A percentile compares a stretch with the other conserved stretches of the same genome.
Evolutionary conservation across 1,284 basidiomycete species (phyloP).

Genomic region (Wallemia ichthyophaga): DNA sequence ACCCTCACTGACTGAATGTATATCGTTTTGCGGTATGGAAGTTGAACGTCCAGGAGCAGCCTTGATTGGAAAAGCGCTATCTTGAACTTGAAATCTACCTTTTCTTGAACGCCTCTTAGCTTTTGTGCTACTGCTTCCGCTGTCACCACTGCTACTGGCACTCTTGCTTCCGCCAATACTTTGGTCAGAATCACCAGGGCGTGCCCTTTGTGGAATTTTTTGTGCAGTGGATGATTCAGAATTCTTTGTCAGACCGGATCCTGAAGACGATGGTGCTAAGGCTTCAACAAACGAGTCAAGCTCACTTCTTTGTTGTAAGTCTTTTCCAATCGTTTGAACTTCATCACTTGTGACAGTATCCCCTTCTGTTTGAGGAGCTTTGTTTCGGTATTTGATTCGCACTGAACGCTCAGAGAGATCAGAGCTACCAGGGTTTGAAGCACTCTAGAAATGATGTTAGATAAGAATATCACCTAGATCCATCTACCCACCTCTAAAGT

Average conservation of each 20-base stretch:
- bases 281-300: neutral
- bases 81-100: neutral
- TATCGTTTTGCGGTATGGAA: conserved; percentile 1
- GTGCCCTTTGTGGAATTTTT: too few relatives aligned
- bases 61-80: neutral
- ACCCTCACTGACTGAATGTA: neutral
- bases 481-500: conserved; percentile 6
- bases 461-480: conserved; percentile 3
- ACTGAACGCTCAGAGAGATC: conserved; percentile 4
- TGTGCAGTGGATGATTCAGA: neutral
- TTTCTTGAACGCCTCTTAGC: neutral
- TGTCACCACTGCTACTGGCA: neutral
- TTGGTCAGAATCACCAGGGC: too few relatives aligned
- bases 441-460: conserved; percentile 5
- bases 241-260: too few relatives aligned
- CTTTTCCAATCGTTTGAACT: neutral
- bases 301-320: neutral
- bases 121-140: neutral
- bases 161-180: too few relatives aligned
- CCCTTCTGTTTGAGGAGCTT: conserved; percentile 4
- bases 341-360: too few relatives aligned
- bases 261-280: neutral
- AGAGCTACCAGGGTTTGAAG: conserved; percentile 2
- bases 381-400: conserved; percentile 5
- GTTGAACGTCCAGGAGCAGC: neutral